Evolutionary conservation across 164 flowering plant genomes (phyloP), one percentile per base, ranked within the genome.

Genomic region (Protea cynaroides): DNA sequence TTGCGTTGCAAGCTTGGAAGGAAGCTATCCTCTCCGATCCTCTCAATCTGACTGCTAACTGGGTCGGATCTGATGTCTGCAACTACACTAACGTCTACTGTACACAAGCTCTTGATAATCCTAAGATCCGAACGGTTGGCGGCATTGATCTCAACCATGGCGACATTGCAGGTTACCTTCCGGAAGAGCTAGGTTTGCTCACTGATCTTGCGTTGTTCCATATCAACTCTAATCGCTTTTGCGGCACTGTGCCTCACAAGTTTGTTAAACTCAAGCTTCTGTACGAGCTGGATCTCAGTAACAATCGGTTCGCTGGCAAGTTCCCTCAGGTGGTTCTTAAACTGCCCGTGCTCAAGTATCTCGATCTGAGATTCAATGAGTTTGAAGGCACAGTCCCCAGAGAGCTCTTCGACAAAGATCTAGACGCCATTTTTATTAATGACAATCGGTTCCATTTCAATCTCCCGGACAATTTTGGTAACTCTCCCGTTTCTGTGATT

Each of bases 1-100:
- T 87, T 56, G 97, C 98, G 2, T 66, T 94, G 4, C 97, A 91
- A 68, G 89, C 98, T 17, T 89, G 87, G 95, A 94, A 91, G 66
- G 72, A 80, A 62, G 96, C 90, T 12, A 90, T 94, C 15, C 59
- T 86, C 64, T 91, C 96, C n/a, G 97, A 94, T 71, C 98, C 98
- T 5, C 9, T 38, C 25, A 86, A 87, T 61, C 62, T 84, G 22
- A 94, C 98, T 14, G 68, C 29, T 0, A 64, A 83, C 65, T 94
- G 98, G 98, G 75, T 76, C 50, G 98, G 98, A 74, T 78, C 95
- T 71, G 56, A 78, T 10, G 96, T 91, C 8, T 94, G 98, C 58
- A 66, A 58, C 72, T 94, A 94, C 78, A 72, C 70, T 0, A 82
- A 82, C 13, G 89, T 94, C 18, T 87, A 71, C 79, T 94, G 98